phyloP scores from a whole-genome alignment of 176 grass and related monocot genomes.

The Themeda triandra region DNA sequence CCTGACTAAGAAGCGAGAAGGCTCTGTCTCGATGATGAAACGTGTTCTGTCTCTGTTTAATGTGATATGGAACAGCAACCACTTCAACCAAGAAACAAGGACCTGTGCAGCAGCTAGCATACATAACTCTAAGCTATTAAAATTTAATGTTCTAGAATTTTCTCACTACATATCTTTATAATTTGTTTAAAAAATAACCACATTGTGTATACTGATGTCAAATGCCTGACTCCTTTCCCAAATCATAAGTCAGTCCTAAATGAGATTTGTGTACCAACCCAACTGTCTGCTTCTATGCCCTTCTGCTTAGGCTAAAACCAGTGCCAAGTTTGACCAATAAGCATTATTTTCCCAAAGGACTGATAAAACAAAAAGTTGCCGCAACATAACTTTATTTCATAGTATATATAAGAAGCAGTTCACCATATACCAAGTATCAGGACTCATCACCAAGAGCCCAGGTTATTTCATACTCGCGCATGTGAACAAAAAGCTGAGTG shows the following conservation, averaged over 20 bases:
- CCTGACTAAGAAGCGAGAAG: not conserved
- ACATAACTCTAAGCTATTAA: not conserved
- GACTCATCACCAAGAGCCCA: not conserved
- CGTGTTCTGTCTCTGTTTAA: not conserved
- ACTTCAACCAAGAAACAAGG: not conserved
- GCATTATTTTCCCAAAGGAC: not conserved
- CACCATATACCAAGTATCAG: constrained; percentile 30
- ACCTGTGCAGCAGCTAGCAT: not conserved
- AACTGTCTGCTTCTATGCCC: not conserved
- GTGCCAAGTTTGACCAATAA: too few relatives aligned
- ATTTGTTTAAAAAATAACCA: not conserved
- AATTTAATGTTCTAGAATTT: not conserved
- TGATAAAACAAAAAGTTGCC: not conserved
- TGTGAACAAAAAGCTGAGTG: constrained; percentile 17
- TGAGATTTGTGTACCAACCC: not conserved
- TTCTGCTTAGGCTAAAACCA: not conserved
- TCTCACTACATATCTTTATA: not conserved
- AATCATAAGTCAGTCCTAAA: not conserved
- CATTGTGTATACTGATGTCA: not conserved
- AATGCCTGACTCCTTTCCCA: not conserved
- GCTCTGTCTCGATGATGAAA: not conserved
- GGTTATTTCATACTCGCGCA: constrained; percentile 46
- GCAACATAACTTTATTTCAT: constrained; percentile 28
- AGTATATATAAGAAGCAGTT: constrained; percentile 14
- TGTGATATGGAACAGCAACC: not conserved